Conservation (phyloP, 345 rosid genomes). For the Murraya paniculata region DNA sequence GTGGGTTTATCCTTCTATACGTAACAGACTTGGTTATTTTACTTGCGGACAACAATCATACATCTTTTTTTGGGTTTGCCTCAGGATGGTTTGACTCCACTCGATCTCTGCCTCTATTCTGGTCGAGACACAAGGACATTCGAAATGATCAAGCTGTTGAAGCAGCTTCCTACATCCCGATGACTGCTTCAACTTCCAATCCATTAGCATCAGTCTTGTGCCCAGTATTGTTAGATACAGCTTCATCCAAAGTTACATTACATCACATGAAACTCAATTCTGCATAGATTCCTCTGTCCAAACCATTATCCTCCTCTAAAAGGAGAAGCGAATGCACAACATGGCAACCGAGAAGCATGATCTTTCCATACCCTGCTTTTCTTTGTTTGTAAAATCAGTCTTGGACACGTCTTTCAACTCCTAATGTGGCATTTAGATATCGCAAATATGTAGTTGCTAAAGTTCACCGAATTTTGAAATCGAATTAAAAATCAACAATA, state of each 20-base stretch:
- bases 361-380: background rate
- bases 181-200: background rate
- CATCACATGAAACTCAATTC: background rate
- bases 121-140: conserved; percentile 63
- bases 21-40: background rate
- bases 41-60: background rate
- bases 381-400: background rate
- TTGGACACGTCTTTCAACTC: too few species aligned
- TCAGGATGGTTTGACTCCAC: conserved; percentile 85
- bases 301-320: background rate
- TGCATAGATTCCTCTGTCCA: background rate
- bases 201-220: background rate
- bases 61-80: background rate
- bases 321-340: background rate
- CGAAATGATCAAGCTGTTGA: conserved; percentile 73
- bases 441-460: too few species aligned
- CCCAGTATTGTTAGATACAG: too few species aligned
- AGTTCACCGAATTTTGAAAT: too few species aligned
- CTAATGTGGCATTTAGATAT: too few species aligned
- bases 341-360: background rate
- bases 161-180: conserved; percentile 47
- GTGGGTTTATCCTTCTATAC: background rate
- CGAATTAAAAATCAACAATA: too few species aligned
- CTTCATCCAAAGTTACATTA: too few species aligned
- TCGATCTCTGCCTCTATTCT: conserved; percentile 70